Base-by-base conservation (phyloP, 495 filamentous ascomycete species). In the Aspergillus campestris region DNA sequence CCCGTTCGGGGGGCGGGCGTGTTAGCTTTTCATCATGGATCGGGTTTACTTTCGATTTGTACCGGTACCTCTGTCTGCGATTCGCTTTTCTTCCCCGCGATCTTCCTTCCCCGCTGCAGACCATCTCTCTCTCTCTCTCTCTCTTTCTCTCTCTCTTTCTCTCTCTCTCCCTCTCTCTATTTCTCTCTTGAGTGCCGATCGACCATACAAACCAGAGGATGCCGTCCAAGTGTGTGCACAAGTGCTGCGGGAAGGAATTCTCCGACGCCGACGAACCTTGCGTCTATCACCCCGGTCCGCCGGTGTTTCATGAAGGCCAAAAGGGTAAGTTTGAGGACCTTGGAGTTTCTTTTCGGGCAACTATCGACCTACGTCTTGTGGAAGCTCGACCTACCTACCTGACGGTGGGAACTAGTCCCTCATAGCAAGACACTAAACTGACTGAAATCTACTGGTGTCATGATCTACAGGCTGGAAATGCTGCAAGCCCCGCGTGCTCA, bases 241-340 rank as follows among this genome's bases (percentile, higher is more conserved):
- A 94, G 66, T 86, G 89, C 53, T 98, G 92, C 65, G 87, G 84
- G 56, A 99, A 95, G 74, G 61, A 70, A 27, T 98, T 88, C 67
- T 80, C 80, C 40, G 85, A 97, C 63, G 66, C 80, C 5, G 79
- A 90, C 35, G 94, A 96, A 62, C 73, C 82, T 45, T 99, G 92
- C 62, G 70, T 80, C 50, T 95, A 95, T 67, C 92, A 97, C 70
- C 88, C 91, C 39, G 90, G 90, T 34, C 90, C 89, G 37, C 89
- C 90, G 45, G 74, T 94, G 58, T 99, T 99, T 65, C 92, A 99
- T 63, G 92, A 99, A 72, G 92, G 92, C 34, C 91, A 97, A 68
- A 98, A 98, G 82, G 92, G 92, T 95, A 72, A 59, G 73, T 65
- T 9, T 27, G 49, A 47, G 36, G 53, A 66, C 67, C 64, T 64